Conservation (phyloP, 441 rosid genomes). For the Omphalea diandra region DNA sequence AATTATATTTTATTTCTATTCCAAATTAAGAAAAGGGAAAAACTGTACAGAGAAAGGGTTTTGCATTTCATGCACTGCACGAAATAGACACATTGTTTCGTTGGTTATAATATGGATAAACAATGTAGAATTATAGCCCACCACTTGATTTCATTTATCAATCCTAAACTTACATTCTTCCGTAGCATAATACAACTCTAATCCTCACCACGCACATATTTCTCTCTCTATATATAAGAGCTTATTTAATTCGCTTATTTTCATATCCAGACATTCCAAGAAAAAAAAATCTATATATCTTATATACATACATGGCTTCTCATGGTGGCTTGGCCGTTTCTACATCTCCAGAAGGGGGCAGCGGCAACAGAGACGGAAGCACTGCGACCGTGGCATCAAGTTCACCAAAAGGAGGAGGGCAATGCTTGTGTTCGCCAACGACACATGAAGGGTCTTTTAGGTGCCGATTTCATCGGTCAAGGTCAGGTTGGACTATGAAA, state of each 20-base stretch:
- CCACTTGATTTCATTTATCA: slow-evolving; percentile 19
- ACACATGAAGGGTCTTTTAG: slow-evolving; percentile 65
- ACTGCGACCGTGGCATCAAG: not conserved
- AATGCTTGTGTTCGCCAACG: slow-evolving; percentile 66
- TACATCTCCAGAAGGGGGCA: slow-evolving; percentile 34
- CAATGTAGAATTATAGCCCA: slow-evolving; percentile 11
- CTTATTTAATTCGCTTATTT: not conserved
- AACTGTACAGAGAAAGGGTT: not conserved
- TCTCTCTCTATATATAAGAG: no score
- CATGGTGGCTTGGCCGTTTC: slow-evolving; percentile 24
- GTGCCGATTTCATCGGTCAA: slow-evolving; percentile 50
- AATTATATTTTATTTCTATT: no score
- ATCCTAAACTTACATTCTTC: slow-evolving; percentile 10
- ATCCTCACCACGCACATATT: no score
- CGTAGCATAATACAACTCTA: no score
- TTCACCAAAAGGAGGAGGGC: slow-evolving; percentile 42
- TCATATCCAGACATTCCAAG: no score
- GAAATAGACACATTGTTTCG: not conserved
- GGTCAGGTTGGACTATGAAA: slow-evolving; percentile 39
- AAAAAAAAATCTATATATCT: no score
- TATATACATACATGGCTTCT: slow-evolving; percentile 34
- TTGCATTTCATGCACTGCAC: not conserved
- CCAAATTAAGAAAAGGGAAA: no score
- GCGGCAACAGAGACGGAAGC: not conserved
- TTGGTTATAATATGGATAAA: slow-evolving; percentile 23